Conservation (phyloP, 31 red algal species). For the Asparagopsis taxiformis region DNA sequence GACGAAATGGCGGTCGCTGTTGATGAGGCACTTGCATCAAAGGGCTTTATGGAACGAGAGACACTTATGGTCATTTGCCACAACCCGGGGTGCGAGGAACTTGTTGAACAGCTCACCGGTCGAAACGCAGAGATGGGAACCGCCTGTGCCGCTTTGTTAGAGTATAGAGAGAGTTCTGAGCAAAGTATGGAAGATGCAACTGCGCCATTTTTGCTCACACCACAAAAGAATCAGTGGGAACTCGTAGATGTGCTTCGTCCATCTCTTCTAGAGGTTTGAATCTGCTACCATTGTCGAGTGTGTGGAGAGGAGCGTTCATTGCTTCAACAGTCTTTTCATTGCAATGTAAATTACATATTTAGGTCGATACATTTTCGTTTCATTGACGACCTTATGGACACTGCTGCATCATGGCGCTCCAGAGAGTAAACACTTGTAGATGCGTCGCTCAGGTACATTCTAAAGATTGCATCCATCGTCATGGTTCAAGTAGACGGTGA, state of each 20-base stretch:
- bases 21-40: slow-evolving; percentile 35
- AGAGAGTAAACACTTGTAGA: too few species aligned
- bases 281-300: background rate
- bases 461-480: background rate
- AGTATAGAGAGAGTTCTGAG: slow-evolving; percentile 19
- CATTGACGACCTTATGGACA: too few species aligned
- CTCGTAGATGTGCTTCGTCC: slow-evolving; percentile 16
- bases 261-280: too few species aligned
- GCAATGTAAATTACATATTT: too few species aligned
- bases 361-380: too few species aligned
- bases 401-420: too few species aligned
- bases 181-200: too few species aligned
- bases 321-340: background rate
- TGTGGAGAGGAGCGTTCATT: background rate
- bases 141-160: slow-evolving; percentile 44
- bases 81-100: slow-evolving; percentile 60
- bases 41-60: slow-evolving; percentile 19
- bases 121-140: slow-evolving; percentile 44
- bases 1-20: slow-evolving; percentile 63
- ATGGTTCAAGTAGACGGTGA: slow-evolving; percentile 11
- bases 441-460: background rate
- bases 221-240: slow-evolving; percentile 1
- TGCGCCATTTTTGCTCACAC: background rate
- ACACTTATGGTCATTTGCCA: slow-evolving; percentile 54
- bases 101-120: slow-evolving; percentile 51